These are phyloP conservation scores for Bullera alba DNA, from an alignment of 768 basidiomycete species.

Conservation along the genomic window DNA sequence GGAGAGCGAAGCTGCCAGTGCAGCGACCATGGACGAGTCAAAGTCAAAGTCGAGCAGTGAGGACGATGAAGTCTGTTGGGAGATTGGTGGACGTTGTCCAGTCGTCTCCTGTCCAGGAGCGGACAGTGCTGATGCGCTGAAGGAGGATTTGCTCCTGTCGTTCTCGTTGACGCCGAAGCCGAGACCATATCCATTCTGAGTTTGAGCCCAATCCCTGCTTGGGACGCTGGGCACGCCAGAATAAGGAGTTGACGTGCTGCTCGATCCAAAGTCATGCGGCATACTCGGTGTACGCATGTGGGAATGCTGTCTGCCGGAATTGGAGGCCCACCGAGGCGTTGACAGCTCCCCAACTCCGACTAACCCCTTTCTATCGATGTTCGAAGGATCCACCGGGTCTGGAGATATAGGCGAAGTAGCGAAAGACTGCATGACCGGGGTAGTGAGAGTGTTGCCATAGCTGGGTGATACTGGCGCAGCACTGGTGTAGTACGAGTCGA, in stretches of 20 bases:
- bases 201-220: constrained; percentile 33
- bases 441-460: not conserved
- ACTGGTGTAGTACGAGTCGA: constrained; percentile 18
- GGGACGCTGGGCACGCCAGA: constrained; percentile 12
- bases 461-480: constrained; percentile 1
- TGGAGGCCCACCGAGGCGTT: constrained; percentile 77
- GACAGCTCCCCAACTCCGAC: constrained; percentile 92
- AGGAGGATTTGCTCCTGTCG: constrained; percentile 50
- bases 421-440: constrained; percentile 4
- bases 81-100: constrained; percentile 9
- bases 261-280: constrained; percentile 45
- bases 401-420: constrained; percentile 29
- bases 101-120: not conserved
- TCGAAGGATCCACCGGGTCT: constrained; percentile 31
- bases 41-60: constrained; percentile 30
- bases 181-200: constrained; percentile 45
- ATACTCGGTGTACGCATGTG: constrained; percentile 36
- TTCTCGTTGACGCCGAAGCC: constrained; percentile 40
- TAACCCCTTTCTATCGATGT: constrained; percentile 69
- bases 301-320: constrained; percentile 24
- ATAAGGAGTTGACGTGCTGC: constrained; percentile 34
- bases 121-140: not conserved
- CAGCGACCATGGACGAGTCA: constrained; percentile 29
- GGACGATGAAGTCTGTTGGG: too few species aligned
- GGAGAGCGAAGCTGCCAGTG: constrained; percentile 29